Percentiles rank a stretch among this genome's conserved stretches.
Evolutionary conservation across 1,284 basidiomycete species (phyloP).

Genomic region (Ceraceosorus bombacis): DNA sequence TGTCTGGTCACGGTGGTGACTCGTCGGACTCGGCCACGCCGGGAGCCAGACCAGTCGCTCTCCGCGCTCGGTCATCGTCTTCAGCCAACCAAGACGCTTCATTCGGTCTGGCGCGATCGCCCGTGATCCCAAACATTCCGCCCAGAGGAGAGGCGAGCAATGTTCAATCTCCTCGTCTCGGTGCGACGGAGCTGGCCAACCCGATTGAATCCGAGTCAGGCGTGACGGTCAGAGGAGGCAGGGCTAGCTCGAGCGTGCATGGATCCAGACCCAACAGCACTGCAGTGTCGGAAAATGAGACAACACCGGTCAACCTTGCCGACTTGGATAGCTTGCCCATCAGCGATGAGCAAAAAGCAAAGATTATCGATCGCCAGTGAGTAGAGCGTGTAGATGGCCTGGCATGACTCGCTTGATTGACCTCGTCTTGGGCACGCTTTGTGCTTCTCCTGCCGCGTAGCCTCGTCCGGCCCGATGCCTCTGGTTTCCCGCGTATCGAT

Average conservation of each 20-base stretch:
- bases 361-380: constrained; percentile 34
- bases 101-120: neutral
- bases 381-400: constrained; percentile 1
- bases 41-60: no score
- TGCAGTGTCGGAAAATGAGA: constrained; percentile 18
- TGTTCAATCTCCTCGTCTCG: neutral
- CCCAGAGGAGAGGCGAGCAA: neutral
- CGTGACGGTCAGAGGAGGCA: neutral
- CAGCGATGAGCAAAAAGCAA: constrained; percentile 37
- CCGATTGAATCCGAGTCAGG: neutral
- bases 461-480: constrained; percentile 10
- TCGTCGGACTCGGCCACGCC: no score
- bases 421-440: neutral
- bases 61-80: no score
- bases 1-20: no score
- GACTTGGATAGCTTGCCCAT: constrained; percentile 37
- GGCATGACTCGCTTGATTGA: neutral
- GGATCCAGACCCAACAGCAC: constrained; percentile 17
- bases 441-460: neutral
- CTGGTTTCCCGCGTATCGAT: constrained; percentile 20
- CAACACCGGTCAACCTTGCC: constrained; percentile 27
- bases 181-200: neutral
- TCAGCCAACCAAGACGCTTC: no score
- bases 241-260: neutral
- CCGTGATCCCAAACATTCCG: neutral